Evolutionary conservation across 2,329 filamentous ascomycete species (phyloP), one percentile per base, ranked within the genome.

Genomic region (Colletotrichum cordylinicola): DNA sequence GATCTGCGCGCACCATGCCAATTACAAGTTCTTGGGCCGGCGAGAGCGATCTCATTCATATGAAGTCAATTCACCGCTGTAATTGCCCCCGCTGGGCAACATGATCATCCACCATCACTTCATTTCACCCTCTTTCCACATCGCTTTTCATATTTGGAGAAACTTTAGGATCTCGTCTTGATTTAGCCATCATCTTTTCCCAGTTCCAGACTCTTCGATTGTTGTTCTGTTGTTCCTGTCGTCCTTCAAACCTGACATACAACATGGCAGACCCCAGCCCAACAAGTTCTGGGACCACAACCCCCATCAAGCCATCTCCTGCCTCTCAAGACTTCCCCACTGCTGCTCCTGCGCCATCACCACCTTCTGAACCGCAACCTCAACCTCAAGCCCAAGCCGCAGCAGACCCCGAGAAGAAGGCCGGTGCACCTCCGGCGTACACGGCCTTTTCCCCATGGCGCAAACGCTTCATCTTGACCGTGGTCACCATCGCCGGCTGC

Each of bases 401-500:
- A 8, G 21, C 18, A 21, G 73, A 75, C 62, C 81, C 82, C 27
- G 78, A 64, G 55, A 61, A 73, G 65, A 72, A 67, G 15, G 66
- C 71, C 69, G 70, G 70, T 18, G 70, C 70, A 2, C 56, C 70
- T 24, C 64, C 70, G 55, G 79, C 81, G 9, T 88, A 87, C 75
- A 84, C 85, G 7, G 85, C 83, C 1, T 85, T 87, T 64, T 80
- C 84, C 0, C 77, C 81, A 12, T 80, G 81, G 52, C 81, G 83
- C 8, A 81, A 82, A 68, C 80, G 81, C 18, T 83, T 87, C 67
- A 84, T 87, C 39, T 79, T 88, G 8, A 77, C 72, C 27, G 78
- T 87, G 29, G 84, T 87, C 62, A 87, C 85, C 4, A 78, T 82
- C 7, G 85, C 85, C 2, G 86, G 85, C 4, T 85, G 86, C 78